These are phyloP conservation scores for Ogataea pini DNA, from an alignment of 805 yeast genomes.

Conservation along the genomic window DNA sequence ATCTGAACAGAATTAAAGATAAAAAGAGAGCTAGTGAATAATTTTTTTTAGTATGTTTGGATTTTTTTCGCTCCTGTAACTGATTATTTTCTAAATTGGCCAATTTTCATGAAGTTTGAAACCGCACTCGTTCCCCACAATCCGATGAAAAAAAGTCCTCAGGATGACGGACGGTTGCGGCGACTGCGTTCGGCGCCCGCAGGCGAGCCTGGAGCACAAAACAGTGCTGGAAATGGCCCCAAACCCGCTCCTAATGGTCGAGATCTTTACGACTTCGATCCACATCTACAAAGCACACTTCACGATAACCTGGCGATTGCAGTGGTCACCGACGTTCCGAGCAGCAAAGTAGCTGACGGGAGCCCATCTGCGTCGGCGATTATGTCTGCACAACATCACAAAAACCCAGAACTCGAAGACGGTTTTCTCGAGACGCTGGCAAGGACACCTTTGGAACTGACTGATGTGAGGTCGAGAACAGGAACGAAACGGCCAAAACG, in stretches of 20 bases:
- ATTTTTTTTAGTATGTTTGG: too few relatives aligned
- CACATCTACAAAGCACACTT: slow-evolving; percentile 23
- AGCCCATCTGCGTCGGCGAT: too few relatives aligned
- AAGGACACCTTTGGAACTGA: slow-evolving; percentile 20
- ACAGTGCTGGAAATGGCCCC: background rate
- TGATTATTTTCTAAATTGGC: too few relatives aligned
- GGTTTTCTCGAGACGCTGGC: slow-evolving; percentile 12
- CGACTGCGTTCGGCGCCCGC: slow-evolving; percentile 13
- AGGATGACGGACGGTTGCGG: slow-evolving; percentile 7
- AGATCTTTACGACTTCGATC: slow-evolving; percentile 41
- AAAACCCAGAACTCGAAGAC: slow-evolving; percentile 21
- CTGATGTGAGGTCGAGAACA: slow-evolving; percentile 18
- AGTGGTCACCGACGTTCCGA: slow-evolving; percentile 16
- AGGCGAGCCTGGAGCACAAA: background rate
- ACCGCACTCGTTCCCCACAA: too few relatives aligned
- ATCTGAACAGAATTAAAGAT: too few relatives aligned
- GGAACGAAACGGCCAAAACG: slow-evolving; percentile 9
- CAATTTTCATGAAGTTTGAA: too few relatives aligned
- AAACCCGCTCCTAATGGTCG: slow-evolving; percentile 9
- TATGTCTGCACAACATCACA: slow-evolving; percentile 6
- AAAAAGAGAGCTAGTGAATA: too few relatives aligned
- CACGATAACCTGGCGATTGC: slow-evolving; percentile 29
- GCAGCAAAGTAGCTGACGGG: too few relatives aligned
- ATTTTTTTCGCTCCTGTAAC: too few relatives aligned
- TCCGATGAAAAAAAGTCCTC: background rate